A percentile compares a stretch with the other conserved stretches of the same genome.
phyloP scores from a whole-genome alignment of 164 flowering plant genomes.

The Vitis cinerea region DNA sequence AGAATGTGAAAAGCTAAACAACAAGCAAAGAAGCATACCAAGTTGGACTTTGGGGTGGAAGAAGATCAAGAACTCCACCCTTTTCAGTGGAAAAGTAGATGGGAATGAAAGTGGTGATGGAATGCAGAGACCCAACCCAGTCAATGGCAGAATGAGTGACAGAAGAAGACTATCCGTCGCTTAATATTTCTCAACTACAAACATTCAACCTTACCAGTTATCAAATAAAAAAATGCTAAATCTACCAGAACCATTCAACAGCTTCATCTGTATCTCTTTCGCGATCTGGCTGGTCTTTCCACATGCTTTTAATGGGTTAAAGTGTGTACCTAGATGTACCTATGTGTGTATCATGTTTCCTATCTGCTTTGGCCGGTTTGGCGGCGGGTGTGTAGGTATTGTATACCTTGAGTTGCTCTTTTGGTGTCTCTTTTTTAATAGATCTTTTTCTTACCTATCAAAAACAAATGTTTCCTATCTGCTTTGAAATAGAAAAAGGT shows the following conservation, averaged over 20 bases:
- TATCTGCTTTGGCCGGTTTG: neutral
- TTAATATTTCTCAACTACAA: slow-evolving; percentile 16
- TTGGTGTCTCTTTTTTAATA: too few species aligned
- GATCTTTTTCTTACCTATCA: neutral
- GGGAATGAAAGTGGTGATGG: slow-evolving; percentile 24
- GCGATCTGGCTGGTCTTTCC: neutral
- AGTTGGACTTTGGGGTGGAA: slow-evolving; percentile 60
- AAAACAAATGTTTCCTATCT: neutral
- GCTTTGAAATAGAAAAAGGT: neutral
- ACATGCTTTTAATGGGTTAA: neutral
- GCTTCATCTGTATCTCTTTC: neutral
- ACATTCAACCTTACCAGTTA: neutral
- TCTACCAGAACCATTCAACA: neutral
- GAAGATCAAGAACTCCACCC: slow-evolving; percentile 49
- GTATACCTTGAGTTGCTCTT: too few species aligned
- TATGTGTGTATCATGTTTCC: neutral
- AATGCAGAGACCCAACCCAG: slow-evolving; percentile 17
- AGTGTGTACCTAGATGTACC: neutral
- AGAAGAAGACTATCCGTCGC: slow-evolving; percentile 44
- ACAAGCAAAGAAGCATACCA: slow-evolving; percentile 32
- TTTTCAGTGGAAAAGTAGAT: slow-evolving; percentile 35
- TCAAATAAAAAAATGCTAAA: slow-evolving; percentile 3
- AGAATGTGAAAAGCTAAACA: slow-evolving; percentile 44
- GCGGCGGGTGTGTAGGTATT: too few species aligned
- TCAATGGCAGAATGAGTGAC: slow-evolving; percentile 9